A percentile compares a stretch with the other conserved stretches of the same genome.
Conservation (phyloP, 352 stramenopile genomes). For the Plasmopara halstedii region DNA sequence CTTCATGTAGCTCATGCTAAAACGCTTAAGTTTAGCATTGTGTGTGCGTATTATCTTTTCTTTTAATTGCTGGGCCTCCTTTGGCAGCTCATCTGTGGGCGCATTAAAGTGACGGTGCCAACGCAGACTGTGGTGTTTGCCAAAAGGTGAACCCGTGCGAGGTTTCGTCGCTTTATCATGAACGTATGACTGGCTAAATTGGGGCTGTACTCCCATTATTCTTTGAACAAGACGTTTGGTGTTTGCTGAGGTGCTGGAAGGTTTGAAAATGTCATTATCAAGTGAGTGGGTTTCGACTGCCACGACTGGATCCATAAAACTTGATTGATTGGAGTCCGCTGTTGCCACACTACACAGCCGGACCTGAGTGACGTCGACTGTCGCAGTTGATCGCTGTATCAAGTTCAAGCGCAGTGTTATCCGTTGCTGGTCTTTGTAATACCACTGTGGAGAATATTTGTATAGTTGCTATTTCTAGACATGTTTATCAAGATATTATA, state of each 20-base stretch:
- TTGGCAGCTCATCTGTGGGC: slow-evolving; percentile 13
- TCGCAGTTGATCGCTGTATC: no score
- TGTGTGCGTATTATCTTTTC: slow-evolving; percentile 40
- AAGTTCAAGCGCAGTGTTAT: no score
- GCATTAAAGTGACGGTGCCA: not conserved
- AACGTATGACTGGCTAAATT: not conserved
- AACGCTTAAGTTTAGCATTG: slow-evolving; percentile 37
- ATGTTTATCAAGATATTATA: no score
- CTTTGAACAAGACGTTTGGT: not conserved
- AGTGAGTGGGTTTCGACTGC: no score
- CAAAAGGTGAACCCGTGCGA: not conserved
- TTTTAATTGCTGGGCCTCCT: slow-evolving; percentile 50
- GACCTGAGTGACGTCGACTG: no score
- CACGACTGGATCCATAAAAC: no score
- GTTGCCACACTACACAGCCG: no score
- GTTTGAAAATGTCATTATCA: not conserved
- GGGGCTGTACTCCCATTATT: not conserved
- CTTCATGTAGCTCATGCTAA: slow-evolving; percentile 61
- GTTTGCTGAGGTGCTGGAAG: not conserved
- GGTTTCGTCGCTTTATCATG: not conserved
- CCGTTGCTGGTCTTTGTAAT: no score
- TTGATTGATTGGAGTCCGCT: no score
- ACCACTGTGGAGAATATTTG: no score
- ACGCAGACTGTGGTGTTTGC: not conserved
- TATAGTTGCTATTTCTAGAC: no score